Base-by-base conservation (phyloP, 2,329 filamentous ascomycete genomes). In the Microsporum canis region DNA sequence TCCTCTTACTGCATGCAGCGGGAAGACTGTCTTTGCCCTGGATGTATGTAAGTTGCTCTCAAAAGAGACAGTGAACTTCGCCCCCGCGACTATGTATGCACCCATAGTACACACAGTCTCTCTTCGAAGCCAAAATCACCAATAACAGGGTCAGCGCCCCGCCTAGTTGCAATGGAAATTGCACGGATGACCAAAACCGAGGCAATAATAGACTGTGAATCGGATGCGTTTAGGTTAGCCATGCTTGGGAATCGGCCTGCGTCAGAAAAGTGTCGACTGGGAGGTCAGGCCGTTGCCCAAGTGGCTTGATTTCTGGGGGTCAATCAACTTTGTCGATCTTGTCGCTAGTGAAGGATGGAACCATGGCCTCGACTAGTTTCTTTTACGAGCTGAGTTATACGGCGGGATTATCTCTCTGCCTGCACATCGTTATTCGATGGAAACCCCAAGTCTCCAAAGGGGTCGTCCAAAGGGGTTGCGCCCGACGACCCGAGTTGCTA, bases 261-360 rank as follows among this genome's bases (percentile, higher is more conserved):
- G 49, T 53, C 31, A 53, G 31, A 12, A 51, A 31, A 51, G 17
- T 14, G 6, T 49, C 17, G 45, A 14, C 39, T 12, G 39, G 14
- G 39, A 12, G 3, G 23, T 27, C 39, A 29, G 43, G 23, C 5
- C 43, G 43, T 47, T 47, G 43, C 43, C 43, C 23, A 47, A 47
- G 39, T 47, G 43, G 43, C 43, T 47, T 29, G n/a, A 27, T 27
- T 17, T 47, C 43, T 47, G 5, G 43, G 43, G 17, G 23, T 27
- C 43, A 23, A 53, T 53, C 49, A 34, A 31, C 10, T 14, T 1
- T 53, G 49, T 34, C 49, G 49, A 53, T 53, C 49, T n/a, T 27
- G 29, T 53, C 49, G 49, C 49, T 53, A 53, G 49, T 34, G 49
- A n/a, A 53, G 49, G 49, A 53, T 53, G 49, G 27, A 53, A 53